Conservation (phyloP, 78 protist genomes). For the Chrysochromulina tobinii region DNA sequence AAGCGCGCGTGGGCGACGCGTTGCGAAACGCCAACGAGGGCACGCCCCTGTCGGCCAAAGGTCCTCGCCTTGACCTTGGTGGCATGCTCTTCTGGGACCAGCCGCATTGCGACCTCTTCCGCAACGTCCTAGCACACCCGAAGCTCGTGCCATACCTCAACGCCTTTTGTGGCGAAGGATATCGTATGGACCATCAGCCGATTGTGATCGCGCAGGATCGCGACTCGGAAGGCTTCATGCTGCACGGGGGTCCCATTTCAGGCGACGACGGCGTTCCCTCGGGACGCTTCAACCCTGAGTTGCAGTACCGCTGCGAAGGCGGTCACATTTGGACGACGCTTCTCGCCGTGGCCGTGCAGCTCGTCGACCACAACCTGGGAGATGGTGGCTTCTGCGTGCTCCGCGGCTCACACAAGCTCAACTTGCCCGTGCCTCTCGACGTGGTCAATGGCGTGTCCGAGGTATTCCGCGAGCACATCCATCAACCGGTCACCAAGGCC, state of each 20-base stretch:
- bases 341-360: slow-evolving; percentile 7
- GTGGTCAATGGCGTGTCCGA: neutral
- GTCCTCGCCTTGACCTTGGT: slow-evolving; percentile 30
- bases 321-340: slow-evolving; percentile 7
- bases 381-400: slow-evolving; percentile 16
- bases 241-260: slow-evolving; percentile 16
- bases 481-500: neutral
- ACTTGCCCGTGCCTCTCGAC: slow-evolving; percentile 2
- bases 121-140: slow-evolving; percentile 24
- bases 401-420: slow-evolving; percentile 30
- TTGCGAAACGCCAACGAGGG: neutral
- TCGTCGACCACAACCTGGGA: neutral
- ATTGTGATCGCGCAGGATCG: neutral
- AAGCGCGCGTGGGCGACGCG: neutral
- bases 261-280: slow-evolving; percentile 16
- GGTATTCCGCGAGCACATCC: neutral
- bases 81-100: slow-evolving; percentile 21
- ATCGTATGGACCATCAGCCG: slow-evolving; percentile 31
- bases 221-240: slow-evolving; percentile 13
- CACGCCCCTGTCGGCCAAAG: neutral
- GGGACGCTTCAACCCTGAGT: neutral
- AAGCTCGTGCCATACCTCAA: slow-evolving; percentile 20
- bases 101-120: slow-evolving; percentile 5
- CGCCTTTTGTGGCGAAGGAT: slow-evolving; percentile 8
- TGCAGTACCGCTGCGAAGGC: slow-evolving; percentile 14